These are phyloP conservation scores for Leccinum aurantiacum DNA, from an alignment of 768 basidiomycete species.

Conservation along the genomic window DNA sequence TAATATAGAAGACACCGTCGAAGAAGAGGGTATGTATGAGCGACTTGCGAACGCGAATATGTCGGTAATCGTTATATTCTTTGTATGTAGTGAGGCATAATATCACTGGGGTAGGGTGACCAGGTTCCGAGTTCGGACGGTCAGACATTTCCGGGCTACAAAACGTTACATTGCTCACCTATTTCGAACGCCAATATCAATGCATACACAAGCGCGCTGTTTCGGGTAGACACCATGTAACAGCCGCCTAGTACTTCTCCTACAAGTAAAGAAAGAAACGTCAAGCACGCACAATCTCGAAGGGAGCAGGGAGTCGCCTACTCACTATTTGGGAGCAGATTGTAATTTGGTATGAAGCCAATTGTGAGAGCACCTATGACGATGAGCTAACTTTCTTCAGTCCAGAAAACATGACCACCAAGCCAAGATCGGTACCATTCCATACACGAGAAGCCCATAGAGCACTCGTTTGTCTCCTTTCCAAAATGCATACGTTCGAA, in stretches of 20 bases:
- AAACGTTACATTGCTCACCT: too few relatives aligned
- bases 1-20: neutral
- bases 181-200: neutral
- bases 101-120: neutral
- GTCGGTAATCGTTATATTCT: neutral
- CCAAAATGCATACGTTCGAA: slow-evolving; percentile 1
- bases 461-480: neutral
- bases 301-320: neutral
- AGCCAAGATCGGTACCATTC: neutral
- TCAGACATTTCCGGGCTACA: too few relatives aligned
- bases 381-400: neutral
- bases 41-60: neutral
- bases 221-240: neutral
- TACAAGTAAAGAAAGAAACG: neutral
- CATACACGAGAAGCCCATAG: neutral
- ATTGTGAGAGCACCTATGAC: neutral
- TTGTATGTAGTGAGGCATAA: neutral
- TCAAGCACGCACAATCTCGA: neutral
- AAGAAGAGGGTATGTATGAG: neutral
- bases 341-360: neutral
- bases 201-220: neutral
- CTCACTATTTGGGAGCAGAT: neutral
- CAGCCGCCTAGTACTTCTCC: neutral
- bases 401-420: neutral
- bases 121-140: too few relatives aligned